These are phyloP conservation scores for Euryodendron excelsum DNA, from an alignment of 148 eudicot genomes.

Conservation along the genomic window DNA sequence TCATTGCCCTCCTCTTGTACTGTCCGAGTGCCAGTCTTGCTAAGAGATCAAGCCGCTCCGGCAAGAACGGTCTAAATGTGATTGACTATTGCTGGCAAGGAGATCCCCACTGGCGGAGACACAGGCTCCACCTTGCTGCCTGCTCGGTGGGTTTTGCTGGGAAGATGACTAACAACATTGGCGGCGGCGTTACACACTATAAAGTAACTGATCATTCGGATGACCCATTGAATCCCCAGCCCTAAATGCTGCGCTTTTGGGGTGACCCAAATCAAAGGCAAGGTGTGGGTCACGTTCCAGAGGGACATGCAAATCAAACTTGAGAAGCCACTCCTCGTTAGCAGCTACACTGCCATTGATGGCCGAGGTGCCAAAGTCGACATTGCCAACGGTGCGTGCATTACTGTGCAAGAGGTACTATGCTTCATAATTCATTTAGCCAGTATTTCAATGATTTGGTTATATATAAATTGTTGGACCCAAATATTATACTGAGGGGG, in stretches of 20 bases:
- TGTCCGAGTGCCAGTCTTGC: conserved; percentile 9
- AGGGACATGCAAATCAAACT: conserved; percentile 57
- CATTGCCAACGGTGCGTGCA: conserved; percentile 52
- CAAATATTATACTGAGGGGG: too few species aligned
- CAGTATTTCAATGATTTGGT: too few species aligned
- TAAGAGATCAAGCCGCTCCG: too few species aligned
- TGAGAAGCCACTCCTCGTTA: conserved; percentile 45
- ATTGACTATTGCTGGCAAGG: conserved; percentile 71
- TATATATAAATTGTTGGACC: too few species aligned
- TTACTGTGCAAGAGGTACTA: conserved; percentile 54
- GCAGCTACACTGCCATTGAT: conserved; percentile 57
- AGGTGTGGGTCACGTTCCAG: conserved; percentile 59
- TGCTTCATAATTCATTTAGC: too few species aligned
- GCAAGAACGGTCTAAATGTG: too few species aligned
- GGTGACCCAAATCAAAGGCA: conserved; percentile 46
- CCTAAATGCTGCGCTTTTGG: conserved; percentile 63
- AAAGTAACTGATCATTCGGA: conserved; percentile 68
- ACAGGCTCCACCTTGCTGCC: conserved; percentile 48
- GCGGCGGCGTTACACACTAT: conserved; percentile 35
- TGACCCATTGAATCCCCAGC: conserved; percentile 46
- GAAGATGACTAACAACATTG: conserved; percentile 48
- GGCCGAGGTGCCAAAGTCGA: conserved; percentile 56
- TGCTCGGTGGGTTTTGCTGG: conserved; percentile 68
- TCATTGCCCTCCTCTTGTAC: neutral
- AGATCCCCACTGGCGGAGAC: conserved; percentile 45